Evolutionary conservation across 305 asterid species (phyloP).

Genomic region (Rubia peregrina): DNA sequence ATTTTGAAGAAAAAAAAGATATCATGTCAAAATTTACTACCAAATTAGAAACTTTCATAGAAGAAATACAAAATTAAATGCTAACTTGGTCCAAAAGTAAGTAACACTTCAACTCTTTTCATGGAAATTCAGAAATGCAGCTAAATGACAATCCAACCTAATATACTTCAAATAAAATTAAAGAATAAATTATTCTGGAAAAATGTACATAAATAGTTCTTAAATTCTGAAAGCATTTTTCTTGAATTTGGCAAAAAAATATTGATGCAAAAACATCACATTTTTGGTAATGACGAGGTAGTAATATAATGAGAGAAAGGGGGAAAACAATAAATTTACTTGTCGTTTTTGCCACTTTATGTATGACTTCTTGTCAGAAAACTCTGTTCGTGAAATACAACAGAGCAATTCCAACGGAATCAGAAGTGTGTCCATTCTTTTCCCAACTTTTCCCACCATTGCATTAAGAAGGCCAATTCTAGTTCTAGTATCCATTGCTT

Average conservation of each 20-base stretch:
- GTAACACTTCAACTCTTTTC: not conserved
- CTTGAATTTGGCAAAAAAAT: not conserved
- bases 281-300: not conserved
- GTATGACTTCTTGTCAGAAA: slow-evolving; percentile 90
- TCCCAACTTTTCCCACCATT: slow-evolving; percentile 93
- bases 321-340: slow-evolving; percentile 38
- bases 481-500: slow-evolving; percentile 84
- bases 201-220: not conserved
- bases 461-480: slow-evolving; percentile 91
- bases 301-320: slow-evolving; percentile 12
- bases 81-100: not conserved
- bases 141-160: not conserved
- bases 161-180: not conserved
- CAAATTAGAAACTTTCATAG: not conserved
- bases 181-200: not conserved
- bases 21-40: slow-evolving; percentile 13
- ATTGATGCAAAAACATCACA: not conserved
- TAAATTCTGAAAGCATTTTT: not conserved
- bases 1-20: slow-evolving; percentile 22
- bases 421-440: slow-evolving; percentile 91
- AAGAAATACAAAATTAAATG: not conserved
- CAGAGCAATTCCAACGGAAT: slow-evolving; percentile 86
- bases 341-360: slow-evolving; percentile 99
- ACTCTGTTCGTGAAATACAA: slow-evolving; percentile 90
- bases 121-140: not conserved